Evolutionary conservation across 352 stramenopile genomes (phyloP), one percentile per base, ranked within the genome.

Genomic region (Pythium rhizo-oryzae): DNA sequence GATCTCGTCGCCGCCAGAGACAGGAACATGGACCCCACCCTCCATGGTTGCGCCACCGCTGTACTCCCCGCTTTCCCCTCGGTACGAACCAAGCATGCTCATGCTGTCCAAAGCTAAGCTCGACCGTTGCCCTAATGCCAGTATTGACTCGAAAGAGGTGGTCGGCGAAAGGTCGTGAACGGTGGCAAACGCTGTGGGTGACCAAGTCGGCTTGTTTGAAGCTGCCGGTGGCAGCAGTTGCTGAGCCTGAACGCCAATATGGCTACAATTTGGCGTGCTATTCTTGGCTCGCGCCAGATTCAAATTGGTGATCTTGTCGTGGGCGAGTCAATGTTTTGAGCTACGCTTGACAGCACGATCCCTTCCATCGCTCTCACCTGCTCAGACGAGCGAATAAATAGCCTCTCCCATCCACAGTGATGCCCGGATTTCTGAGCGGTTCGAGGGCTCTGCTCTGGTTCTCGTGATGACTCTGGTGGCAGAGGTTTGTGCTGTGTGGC

Each of bases 1-100:
- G 46, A 96, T 82, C 21, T 93, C 85, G 55, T 96, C 87, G 16
- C 67, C 74, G 19, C 53, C 54, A 24, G 75, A 70, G 6, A 90
- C 71, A 9, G 85, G 80, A 25, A 92, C 59, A 41, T 90, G 83
- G 3, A 54, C 30, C 18, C 64, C 55, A 5, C 39, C 54, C 11
- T 72, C 65, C 55, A 57, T 52, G 16, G 62, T 65, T 21, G 47
- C 44, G 18, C 80, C 25, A 69, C 76, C 37, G 77, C 28, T 35
- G 70, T 85, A 64, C 67, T 89, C 81, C 30, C 35, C 49, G 25
- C 52, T 52, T 0, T 72, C 69, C 8, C 51, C 66, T 59, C 69
- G 59, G 35, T 59, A 76, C 8, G 69, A 76, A 37, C 59, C 69
- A 5, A 71, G 30, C 54, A 64, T 18, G 56, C 67, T 68, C 46